phyloP scores from a whole-genome alignment of 2,329 filamentous ascomycete species.

The Thelonectria rubi region DNA sequence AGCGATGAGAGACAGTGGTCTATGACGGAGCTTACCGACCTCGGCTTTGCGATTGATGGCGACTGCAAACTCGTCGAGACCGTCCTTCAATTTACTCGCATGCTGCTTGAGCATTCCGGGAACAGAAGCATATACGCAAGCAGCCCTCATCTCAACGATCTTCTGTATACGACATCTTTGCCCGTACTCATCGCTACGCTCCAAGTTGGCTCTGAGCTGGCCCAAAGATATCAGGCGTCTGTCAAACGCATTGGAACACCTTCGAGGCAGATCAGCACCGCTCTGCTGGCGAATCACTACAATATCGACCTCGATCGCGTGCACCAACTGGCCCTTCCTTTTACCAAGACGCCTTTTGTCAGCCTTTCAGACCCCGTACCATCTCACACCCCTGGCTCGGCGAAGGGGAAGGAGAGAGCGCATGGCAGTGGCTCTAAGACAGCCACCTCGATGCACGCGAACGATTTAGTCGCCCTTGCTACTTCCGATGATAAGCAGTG shows the following conservation, averaged over 20 bases:
- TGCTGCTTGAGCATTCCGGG: constrained; percentile 92
- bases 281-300: constrained; percentile 85
- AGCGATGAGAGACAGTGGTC: constrained; percentile 59
- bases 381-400: constrained; percentile 63
- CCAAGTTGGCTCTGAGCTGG: constrained; percentile 83
- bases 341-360: constrained; percentile 74
- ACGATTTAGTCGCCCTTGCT: constrained; percentile 81
- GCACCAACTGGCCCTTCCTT: constrained; percentile 83
- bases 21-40: constrained; percentile 57
- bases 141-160: constrained; percentile 86
- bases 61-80: constrained; percentile 83
- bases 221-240: constrained; percentile 91
- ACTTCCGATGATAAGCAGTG: constrained; percentile 68
- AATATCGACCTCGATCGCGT: constrained; percentile 82
- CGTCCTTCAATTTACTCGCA: constrained; percentile 84
- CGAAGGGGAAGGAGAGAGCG: constrained; percentile 81
- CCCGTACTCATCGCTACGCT: constrained; percentile 81
- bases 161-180: constrained; percentile 87
- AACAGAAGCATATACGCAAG: constrained; percentile 97
- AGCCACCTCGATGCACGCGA: constrained; percentile 74
- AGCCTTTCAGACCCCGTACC: constrained; percentile 62
- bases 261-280: constrained; percentile 72
- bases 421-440: constrained; percentile 53
- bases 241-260: constrained; percentile 78
- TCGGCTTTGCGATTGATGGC: constrained; percentile 77